Conservation (phyloP, 1,139 yeast species). For the Pichiaceae sp. region DNA sequence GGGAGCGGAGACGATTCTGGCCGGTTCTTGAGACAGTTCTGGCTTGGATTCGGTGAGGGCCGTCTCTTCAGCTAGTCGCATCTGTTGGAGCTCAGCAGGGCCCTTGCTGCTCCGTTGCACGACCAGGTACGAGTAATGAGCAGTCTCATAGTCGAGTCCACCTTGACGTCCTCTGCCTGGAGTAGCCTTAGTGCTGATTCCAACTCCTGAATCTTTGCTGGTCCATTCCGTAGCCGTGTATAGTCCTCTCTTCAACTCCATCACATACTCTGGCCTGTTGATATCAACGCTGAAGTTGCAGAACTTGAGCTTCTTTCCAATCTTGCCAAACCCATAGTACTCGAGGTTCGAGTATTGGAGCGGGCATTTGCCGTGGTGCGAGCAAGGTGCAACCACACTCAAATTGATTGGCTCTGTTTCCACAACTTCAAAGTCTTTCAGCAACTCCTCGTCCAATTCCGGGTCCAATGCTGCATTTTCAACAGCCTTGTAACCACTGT, state of each 20-base stretch:
- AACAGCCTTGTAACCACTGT: slow-evolving; percentile 33
- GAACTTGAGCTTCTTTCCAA: slow-evolving; percentile 57
- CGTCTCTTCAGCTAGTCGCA: slow-evolving; percentile 9
- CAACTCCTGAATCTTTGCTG: slow-evolving; percentile 44
- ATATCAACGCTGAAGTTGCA: slow-evolving; percentile 72
- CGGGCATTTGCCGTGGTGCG: slow-evolving; percentile 86
- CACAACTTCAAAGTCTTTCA: slow-evolving; percentile 29
- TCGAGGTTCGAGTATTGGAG: slow-evolving; percentile 71
- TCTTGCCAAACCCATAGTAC: slow-evolving; percentile 50
- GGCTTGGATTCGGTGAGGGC: slow-evolving; percentile 7
- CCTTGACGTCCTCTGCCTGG: slow-evolving; percentile 70
- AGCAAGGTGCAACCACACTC: slow-evolving; percentile 77
- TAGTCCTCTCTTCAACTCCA: slow-evolving; percentile 80
- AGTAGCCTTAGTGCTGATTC: slow-evolving; percentile 36
- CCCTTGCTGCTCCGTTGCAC: slow-evolving; percentile 49
- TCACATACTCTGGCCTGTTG: slow-evolving; percentile 65
- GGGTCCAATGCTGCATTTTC: slow-evolving; percentile 25
- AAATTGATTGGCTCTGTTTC: slow-evolving; percentile 38
- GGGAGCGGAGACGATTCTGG: slow-evolving; percentile 70
- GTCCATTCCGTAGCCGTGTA: slow-evolving; percentile 71
- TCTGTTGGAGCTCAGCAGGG: slow-evolving; percentile 28
- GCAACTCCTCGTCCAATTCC: slow-evolving; percentile 22
- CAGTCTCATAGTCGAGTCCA: slow-evolving; percentile 64
- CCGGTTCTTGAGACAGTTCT: slow-evolving; percentile 42
- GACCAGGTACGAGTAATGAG: slow-evolving; percentile 70